Percentiles rank a stretch among this genome's conserved stretches.
phyloP scores from a whole-genome alignment of 345 rosid species.

The Sisymbrium irio region DNA sequence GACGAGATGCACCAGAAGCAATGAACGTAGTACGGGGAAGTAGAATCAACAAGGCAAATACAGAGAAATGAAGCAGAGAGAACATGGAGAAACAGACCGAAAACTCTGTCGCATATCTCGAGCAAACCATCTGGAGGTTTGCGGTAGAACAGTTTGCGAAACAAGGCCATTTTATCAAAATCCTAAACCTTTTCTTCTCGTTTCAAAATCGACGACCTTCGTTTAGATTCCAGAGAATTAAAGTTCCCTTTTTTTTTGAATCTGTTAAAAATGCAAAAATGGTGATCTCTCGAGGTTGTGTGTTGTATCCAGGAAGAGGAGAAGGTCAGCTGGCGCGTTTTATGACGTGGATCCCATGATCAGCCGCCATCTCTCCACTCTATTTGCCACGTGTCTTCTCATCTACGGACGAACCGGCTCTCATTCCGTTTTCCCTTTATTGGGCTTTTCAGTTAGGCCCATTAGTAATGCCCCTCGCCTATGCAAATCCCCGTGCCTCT shows the following conservation, averaged over 20 bases:
- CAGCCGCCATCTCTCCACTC: constrained; percentile 26
- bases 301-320: neutral
- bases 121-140: constrained; percentile 95
- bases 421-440: neutral
- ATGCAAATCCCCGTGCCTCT: neutral
- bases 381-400: constrained; percentile 21
- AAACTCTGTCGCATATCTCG: constrained; percentile 86
- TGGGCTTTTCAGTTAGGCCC: constrained; percentile 11
- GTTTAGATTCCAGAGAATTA: constrained; percentile 4
- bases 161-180: constrained; percentile 59
- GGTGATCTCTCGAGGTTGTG: neutral
- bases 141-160: constrained; percentile 74
- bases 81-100: constrained; percentile 45
- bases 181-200: constrained; percentile 1
- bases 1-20: neutral
- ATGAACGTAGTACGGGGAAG: neutral
- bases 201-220: neutral
- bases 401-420: constrained; percentile 26
- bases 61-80: neutral
- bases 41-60: neutral
- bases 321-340: constrained; percentile 26
- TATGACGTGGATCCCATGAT: constrained; percentile 35
- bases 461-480: neutral
- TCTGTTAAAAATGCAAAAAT: constrained; percentile 12
- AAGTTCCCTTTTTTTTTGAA: neutral